These are phyloP conservation scores for Aspergillus aculeatinus DNA, from an alignment of 2,329 filamentous ascomycete species.

Conservation along the genomic window DNA sequence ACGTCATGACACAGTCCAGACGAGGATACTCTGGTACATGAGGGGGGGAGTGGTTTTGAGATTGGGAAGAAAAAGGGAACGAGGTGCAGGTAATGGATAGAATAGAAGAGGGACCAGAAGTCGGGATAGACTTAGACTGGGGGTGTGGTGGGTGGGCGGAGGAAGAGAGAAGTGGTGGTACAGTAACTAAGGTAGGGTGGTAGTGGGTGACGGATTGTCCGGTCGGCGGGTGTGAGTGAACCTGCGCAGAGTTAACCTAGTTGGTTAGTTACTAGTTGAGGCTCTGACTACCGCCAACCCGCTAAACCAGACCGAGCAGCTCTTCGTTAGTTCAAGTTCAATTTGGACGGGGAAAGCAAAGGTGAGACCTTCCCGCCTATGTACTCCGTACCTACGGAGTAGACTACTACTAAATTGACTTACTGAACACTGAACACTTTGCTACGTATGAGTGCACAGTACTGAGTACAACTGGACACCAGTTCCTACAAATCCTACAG, in stretches of 20 bases:
- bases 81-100: background rate
- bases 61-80: background rate
- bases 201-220: background rate
- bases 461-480: too few species aligned
- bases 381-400: too few species aligned
- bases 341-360: background rate
- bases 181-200: background rate
- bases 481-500: too few species aligned
- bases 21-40: conserved; percentile 15
- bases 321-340: background rate
- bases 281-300: conserved; percentile 16
- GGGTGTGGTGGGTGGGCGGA: background rate
- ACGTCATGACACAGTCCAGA: conserved; percentile 25
- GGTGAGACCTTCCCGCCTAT: background rate
- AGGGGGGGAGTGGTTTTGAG: background rate
- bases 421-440: too few species aligned
- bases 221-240: conserved; percentile 12
- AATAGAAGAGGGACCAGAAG: background rate
- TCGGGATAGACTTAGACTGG: conserved; percentile 1
- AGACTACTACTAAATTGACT: too few species aligned
- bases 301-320: conserved; percentile 17
- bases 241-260: conserved; percentile 11
- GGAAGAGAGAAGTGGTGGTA: background rate
- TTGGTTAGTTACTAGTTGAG: conserved; percentile 9
- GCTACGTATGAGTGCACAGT: too few species aligned